Base-by-base conservation (phyloP, 768 basidiomycete genomes). In the Leccinum broughii region DNA sequence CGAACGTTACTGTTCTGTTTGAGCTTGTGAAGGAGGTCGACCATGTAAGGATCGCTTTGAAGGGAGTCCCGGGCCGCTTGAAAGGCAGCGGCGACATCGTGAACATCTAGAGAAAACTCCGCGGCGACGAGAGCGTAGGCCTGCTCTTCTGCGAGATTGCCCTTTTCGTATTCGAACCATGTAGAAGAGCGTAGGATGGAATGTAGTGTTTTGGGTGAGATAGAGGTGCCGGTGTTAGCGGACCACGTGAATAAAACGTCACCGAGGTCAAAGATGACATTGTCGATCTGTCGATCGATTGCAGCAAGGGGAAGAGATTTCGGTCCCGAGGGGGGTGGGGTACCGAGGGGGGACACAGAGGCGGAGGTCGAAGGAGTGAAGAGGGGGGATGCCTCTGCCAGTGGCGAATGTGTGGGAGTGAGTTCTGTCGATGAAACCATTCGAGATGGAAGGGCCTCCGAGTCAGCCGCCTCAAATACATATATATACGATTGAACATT, bases 81-180 rank as follows among this genome's bases (percentile, higher is more conserved):
- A 14, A 64, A 63, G 0, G 67, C 60, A 3, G 64, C 20, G 3
- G 30, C 3, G 2, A 69, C 54, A 30, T 69, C 62, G 10, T 44
- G 54, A 28, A 34, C 14, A 32, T 69, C 65, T 39, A 68, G 32
- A 51, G 54, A 66, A 24, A 68, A 69, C 54, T 66, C 54, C 20
- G 41, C 28, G 1, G 64, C 60, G 2, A 35, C 30, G 17, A 58
- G 59, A 35, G 46, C 9, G 24, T 66, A 64, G 1, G 39, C 30
- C 17, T 69, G 54, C 0, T 60, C 59, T 54, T 69, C 58, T 2
- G 17, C 10, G 14, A 66, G 30, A 49, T 64, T 69, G 0, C 68
- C 67, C 30, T 68, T 68, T 13, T 68, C 67, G 34, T 68, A 67
- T 41, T 67, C 68, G 6, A 68, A 68, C 67, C 68, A 68, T 0